Evolutionary conservation across 1,139 yeast species (phyloP).

Genomic region (Pichia sp.): DNA sequence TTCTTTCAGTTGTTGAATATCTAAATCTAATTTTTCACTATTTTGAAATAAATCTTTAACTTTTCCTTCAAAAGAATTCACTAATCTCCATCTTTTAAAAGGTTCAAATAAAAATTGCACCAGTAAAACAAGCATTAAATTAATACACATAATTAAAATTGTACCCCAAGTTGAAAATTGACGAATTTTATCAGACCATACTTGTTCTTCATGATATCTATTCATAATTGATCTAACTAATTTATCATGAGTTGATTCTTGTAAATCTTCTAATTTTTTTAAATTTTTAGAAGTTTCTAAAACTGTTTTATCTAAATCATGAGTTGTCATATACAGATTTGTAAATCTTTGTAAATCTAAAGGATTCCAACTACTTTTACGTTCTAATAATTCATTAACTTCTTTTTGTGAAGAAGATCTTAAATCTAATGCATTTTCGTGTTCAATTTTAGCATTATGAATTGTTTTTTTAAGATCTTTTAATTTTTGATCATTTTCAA

Average conservation of each 20-base stretch:
- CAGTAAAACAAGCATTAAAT: conserved; percentile 65
- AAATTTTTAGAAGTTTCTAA: conserved; percentile 45
- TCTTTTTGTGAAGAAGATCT: conserved; percentile 76
- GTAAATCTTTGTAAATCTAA: conserved; percentile 81
- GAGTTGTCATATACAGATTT: conserved; percentile 71
- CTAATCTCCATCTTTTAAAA: conserved; percentile 79
- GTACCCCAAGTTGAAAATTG: conserved; percentile 98
- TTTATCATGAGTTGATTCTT: conserved; percentile 65
- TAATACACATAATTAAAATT: conserved; percentile 81
- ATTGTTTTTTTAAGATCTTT: conserved; percentile 45
- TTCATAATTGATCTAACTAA: conserved; percentile 75
- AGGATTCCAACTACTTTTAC: conserved; percentile 79
- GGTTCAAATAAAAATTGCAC: conserved; percentile 92
- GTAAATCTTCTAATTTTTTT: conserved; percentile 52
- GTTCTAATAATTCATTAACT: conserved; percentile 78
- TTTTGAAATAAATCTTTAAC: conserved; percentile 50
- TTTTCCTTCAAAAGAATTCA: conserved; percentile 75
- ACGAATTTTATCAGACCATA: conserved; percentile 95
- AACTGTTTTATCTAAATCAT: conserved; percentile 63
- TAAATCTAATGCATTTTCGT: conserved; percentile 56
- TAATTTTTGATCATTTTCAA: conserved; percentile 41
- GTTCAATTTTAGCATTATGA: conserved; percentile 43
- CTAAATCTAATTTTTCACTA: conserved; percentile 18
- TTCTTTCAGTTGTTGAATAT: conserved; percentile 18
- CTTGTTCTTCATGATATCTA: conserved; percentile 93